Evolutionary conservation across 345 rosid species (phyloP).

Genomic region (Dipteronia sinensis): DNA sequence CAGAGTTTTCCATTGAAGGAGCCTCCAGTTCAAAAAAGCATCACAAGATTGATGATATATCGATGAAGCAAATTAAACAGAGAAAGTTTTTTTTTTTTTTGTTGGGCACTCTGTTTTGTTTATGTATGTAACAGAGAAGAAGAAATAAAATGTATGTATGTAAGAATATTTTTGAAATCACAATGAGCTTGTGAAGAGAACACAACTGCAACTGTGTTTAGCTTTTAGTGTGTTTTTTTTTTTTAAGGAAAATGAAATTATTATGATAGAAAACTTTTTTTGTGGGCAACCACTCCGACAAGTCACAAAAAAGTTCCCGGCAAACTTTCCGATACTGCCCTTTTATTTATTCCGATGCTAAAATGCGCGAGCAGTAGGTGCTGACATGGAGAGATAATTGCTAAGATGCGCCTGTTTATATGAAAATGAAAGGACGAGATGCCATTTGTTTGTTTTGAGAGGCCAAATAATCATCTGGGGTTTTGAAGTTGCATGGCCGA

Average conservation of each 20-base stretch:
- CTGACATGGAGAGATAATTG: not conserved
- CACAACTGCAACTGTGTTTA: not conserved
- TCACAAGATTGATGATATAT: not conserved
- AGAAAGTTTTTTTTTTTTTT: not conserved
- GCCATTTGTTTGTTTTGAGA: not conserved
- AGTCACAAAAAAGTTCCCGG: constrained; percentile 41
- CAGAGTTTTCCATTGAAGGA: constrained; percentile 48
- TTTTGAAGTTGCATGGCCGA: constrained; percentile 22
- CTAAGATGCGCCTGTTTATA: constrained; percentile 2
- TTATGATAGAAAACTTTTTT: constrained; percentile 8
- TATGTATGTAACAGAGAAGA: not conserved
- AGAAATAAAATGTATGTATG: not conserved
- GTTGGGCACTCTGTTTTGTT: not conserved
- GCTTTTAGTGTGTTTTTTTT: no score
- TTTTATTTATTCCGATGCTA: not conserved
- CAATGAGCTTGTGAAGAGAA: not conserved
- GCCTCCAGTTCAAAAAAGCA: constrained; percentile 25
- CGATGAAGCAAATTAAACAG: constrained; percentile 9
- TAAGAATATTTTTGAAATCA: not conserved
- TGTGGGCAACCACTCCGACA: constrained; percentile 39
- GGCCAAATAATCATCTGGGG: constrained; percentile 20
- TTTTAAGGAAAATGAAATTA: not conserved
- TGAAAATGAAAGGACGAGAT: constrained; percentile 20
- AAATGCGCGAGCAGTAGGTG: not conserved
- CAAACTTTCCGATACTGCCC: constrained; percentile 38